Base-by-base conservation (phyloP, 768 basidiomycete species). In the Galerina sulciceps region DNA sequence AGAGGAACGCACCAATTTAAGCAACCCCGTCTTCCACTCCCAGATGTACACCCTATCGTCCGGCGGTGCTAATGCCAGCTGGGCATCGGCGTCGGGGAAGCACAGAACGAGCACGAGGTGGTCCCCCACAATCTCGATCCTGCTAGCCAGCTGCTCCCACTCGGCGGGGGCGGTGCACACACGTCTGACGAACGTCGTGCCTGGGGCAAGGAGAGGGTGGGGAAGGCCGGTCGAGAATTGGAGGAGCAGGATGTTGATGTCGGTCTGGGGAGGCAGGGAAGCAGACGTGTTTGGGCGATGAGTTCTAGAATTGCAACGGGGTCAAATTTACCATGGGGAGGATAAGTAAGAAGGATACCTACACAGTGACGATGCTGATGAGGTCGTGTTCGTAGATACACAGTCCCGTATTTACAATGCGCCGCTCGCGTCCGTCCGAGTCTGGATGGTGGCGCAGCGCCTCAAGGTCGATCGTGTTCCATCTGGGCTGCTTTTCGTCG, bases 121-220 rank as follows among this genome's bases (percentile, higher is more conserved):
- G 10, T 79, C 73, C 13, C 81, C 81, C 9, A 81, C 79, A 42
- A 80, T 77, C 58, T 82, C 81, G 34, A 82, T 72, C 8, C 75
- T 74, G 17, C 81, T 66, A 10, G 70, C 61, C 1, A 76, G 76
- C 10, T 65, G 66, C 10, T 64, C 62, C 62, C 58, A 69, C 1
- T 23, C 37, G 3, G 11, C 18, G 9, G 41, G 36, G 1, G 72
- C 65, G 6, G 59, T 69, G n/a, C 60, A 54, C 2, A 80, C 71
- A 17, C 65, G 61, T 22, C 79, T 69, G 9, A 61, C 53, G 1
- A 71, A 64, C 5, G 68, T 62, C 11, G 63, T 61, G 0, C 76
- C 78, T 0, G 64, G 65, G 0, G 37, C 36, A 13, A 38, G 49
- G 2, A 38, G 36, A 5, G 77, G 78, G 58, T 82, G 77, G 0